Conservation (phyloP, 129 eudicot species). For the Smallanthus sonchifolius region DNA sequence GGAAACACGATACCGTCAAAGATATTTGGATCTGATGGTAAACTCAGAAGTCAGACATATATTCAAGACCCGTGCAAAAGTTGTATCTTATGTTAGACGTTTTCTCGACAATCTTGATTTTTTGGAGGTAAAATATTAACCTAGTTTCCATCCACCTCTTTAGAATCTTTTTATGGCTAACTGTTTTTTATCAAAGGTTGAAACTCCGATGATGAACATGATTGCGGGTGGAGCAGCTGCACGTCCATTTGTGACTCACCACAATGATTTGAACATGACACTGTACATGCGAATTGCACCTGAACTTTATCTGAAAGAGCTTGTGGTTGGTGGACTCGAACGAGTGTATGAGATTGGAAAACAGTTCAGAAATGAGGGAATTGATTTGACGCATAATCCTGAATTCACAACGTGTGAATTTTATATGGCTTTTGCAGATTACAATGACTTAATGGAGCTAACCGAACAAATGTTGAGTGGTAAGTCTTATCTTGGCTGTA, state of each 20-base stretch:
- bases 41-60: constrained; percentile 74
- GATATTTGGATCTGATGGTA: constrained; percentile 83
- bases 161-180: background rate
- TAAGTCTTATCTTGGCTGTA: constrained; percentile 25
- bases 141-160: background rate
- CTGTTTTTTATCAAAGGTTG: constrained; percentile 46
- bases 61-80: constrained; percentile 71
- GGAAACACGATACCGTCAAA: constrained; percentile 97
- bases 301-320: constrained; percentile 84
- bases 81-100: constrained; percentile 58
- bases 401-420: constrained; percentile 93
- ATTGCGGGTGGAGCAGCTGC: constrained; percentile 99
- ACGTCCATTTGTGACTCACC: constrained; percentile 89
- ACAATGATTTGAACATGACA: constrained; percentile 81
- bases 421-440: constrained; percentile 92
- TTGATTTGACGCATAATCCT: constrained; percentile 90
- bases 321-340: constrained; percentile 91
- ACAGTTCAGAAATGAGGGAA: constrained; percentile 89
- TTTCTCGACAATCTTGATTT: constrained; percentile 74
- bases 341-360: constrained; percentile 95
- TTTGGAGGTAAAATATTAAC: constrained; percentile 54
- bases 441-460: constrained; percentile 77
- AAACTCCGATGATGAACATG: constrained; percentile 99
- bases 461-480: constrained; percentile 85
- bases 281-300: constrained; percentile 97